Base-by-base conservation (phyloP, 768 basidiomycete species). In the Lactifluus volemus region DNA sequence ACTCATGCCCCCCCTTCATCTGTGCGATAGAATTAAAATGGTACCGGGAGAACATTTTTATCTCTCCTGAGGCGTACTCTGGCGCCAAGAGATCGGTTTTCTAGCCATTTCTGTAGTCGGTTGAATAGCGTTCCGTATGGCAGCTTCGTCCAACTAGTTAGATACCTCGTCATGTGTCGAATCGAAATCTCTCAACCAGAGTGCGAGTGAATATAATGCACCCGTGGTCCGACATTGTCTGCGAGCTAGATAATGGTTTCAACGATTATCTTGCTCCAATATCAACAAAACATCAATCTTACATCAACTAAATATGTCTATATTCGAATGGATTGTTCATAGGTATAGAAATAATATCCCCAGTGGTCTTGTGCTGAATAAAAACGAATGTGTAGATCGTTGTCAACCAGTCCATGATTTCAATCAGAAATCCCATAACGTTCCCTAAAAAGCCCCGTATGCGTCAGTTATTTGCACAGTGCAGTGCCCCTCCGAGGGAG, bases 1-100 rank as follows among this genome's bases (percentile, higher is more conserved):
- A 38, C 48, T 51, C 51, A 49, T 49, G 52, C 10, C 25, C 19
- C n/a, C n/a, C 10, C 15, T 63, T 58, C 36, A 52, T 41, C 49
- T 21, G 32, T 32, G 36, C 32, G 54, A 10, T 67, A 92, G 90
- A 95, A 69, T 77, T 95, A 47, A 71, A 83, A 64, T 92, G 85
- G 83, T 95, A 93, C 67, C 81, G 86, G 60, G 73, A 83, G 52
- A 84, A 86, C 67, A 79, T 93, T 56, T 95, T 95, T 69, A 66
- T 82, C 32, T 68, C 76, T 19, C 71, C 76, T 14, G 54, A 62
- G 25, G 61, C 39, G n/a, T 63, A 63, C 55, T 53, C 39, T 17
- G 11, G 1, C 36, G 36, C 39, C 19, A 58, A 62, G 29, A 39
- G 52, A 8, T 41, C 41, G 9, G 21, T 41, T 25, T 34, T 36